Conservation (phyloP, 495 filamentous ascomycete species). For the Daldinia caldariorum region DNA sequence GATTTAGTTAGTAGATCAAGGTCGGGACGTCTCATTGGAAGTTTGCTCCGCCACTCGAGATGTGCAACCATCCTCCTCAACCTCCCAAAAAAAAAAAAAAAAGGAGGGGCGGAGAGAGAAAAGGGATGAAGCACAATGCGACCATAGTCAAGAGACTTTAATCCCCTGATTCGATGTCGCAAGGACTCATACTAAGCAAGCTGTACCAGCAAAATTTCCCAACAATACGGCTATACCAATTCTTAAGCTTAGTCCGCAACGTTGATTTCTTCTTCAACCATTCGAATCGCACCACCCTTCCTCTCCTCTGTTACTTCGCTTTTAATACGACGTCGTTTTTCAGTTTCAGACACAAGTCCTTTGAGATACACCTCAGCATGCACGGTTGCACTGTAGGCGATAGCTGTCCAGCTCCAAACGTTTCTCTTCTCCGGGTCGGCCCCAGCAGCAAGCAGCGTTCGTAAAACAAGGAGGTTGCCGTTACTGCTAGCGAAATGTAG, state of each 20-base stretch:
- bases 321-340: slow-evolving; percentile 50
- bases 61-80: background rate
- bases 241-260: slow-evolving; percentile 22
- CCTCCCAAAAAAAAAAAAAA: too few relatives aligned
- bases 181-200: background rate
- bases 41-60: background rate
- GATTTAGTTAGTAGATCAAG: background rate
- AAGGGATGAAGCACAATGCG: background rate
- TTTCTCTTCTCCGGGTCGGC: slow-evolving; percentile 73
- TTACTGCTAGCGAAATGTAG: slow-evolving; percentile 74
- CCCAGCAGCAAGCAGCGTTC: slow-evolving; percentile 74
- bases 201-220: background rate
- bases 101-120: background rate
- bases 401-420: slow-evolving; percentile 74
- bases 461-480: slow-evolving; percentile 76
- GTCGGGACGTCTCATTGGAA: background rate
- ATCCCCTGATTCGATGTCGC: background rate
- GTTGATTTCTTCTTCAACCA: slow-evolving; percentile 46
- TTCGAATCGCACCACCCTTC: slow-evolving; percentile 48
- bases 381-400: slow-evolving; percentile 75
- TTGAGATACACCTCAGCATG: slow-evolving; percentile 80
- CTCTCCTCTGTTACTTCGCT: slow-evolving; percentile 46
- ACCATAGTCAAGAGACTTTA: background rate
- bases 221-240: background rate
- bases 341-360: slow-evolving; percentile 67